phyloP scores from a whole-genome alignment of 306 rosid species.

The Vigna nakashimae region DNA sequence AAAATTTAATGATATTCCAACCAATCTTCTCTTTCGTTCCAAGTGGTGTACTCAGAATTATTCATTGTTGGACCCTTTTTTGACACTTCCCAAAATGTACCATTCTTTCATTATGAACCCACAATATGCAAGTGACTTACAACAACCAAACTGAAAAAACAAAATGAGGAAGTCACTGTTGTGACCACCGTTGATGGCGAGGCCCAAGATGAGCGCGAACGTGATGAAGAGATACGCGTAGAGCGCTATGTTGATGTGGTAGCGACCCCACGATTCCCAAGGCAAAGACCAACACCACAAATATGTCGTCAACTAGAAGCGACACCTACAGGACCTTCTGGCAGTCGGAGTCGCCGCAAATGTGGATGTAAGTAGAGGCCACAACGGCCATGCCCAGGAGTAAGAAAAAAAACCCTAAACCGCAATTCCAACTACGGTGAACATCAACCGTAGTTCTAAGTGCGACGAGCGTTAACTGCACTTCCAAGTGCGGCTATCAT shows the following conservation, averaged over 20 bases:
- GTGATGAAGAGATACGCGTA: slow-evolving; percentile 60
- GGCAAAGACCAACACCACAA: slow-evolving; percentile 32
- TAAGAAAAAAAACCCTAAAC: background rate
- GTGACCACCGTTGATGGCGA: slow-evolving; percentile 47
- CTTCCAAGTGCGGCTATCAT: too few species aligned
- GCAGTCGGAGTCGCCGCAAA: slow-evolving; percentile 58
- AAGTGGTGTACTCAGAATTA: slow-evolving; percentile 63
- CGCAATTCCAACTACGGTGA: too few species aligned
- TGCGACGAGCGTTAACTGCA: too few species aligned
- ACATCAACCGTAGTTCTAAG: too few species aligned
- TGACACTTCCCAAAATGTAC: slow-evolving; percentile 69
- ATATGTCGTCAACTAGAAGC: slow-evolving; percentile 56
- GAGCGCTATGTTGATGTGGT: slow-evolving; percentile 57
- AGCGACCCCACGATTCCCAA: slow-evolving; percentile 69
- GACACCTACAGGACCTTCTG: slow-evolving; percentile 65
- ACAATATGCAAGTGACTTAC: slow-evolving; percentile 82
- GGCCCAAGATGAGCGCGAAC: slow-evolving; percentile 60
- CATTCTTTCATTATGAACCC: slow-evolving; percentile 71
- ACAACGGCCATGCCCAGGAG: slow-evolving; percentile 61
- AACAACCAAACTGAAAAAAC: slow-evolving; percentile 71
- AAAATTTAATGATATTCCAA: too few species aligned
- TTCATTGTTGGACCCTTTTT: slow-evolving; percentile 51
- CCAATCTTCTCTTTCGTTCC: slow-evolving; percentile 61
- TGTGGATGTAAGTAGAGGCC: slow-evolving; percentile 50
- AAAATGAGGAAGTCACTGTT: slow-evolving; percentile 16